Percentiles rank a stretch among this genome's conserved stretches.
Evolutionary conservation across 2,329 filamentous ascomycete genomes (phyloP).

Genomic region (Coniochaeta sp.): DNA sequence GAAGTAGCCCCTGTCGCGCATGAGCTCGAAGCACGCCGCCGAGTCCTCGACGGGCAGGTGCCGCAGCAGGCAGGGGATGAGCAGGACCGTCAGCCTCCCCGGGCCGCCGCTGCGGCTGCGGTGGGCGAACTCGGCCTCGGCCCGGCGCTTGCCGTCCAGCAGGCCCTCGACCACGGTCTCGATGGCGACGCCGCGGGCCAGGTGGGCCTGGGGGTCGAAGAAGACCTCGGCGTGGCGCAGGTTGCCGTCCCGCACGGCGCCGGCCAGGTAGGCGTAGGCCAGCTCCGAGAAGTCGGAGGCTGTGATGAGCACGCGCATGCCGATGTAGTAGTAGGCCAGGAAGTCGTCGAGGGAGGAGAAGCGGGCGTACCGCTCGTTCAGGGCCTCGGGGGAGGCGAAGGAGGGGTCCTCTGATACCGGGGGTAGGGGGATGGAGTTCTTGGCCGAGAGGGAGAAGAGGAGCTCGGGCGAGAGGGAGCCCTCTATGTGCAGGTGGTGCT

Average conservation of each 20-base stretch:
- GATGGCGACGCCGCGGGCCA: conserved; percentile 53
- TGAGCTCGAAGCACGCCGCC: conserved; percentile 33
- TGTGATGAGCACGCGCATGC: conserved; percentile 60
- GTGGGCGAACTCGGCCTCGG: conserved; percentile 55
- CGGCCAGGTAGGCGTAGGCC: conserved; percentile 63
- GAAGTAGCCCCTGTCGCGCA: conserved; percentile 34
- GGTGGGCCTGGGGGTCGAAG: conserved; percentile 74
- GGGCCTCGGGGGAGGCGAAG: conserved; percentile 51
- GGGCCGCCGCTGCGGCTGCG: background rate
- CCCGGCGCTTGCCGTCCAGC: conserved; percentile 48
- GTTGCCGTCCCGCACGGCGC: conserved; percentile 49
- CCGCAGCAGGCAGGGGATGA: conserved; percentile 67
- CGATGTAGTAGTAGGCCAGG: conserved; percentile 70
- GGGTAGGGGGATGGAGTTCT: conserved; percentile 58
- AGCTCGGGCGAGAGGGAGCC: conserved; percentile 64
- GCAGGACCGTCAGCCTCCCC: conserved; percentile 36
- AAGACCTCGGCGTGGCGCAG: conserved; percentile 71
- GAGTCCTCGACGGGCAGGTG: conserved; percentile 58
- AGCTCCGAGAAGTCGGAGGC: conserved; percentile 64
- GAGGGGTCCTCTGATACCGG: conserved; percentile 38
- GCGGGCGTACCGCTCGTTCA: conserved; percentile 55
- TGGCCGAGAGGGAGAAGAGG: conserved; percentile 60
- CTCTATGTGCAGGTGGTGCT: conserved; percentile 76
- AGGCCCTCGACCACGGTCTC: conserved; percentile 58
- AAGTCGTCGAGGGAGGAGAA: conserved; percentile 73